phyloP scores from a whole-genome alignment of 1,284 basidiomycete genomes.

The Kwoniella shivajii region DNA sequence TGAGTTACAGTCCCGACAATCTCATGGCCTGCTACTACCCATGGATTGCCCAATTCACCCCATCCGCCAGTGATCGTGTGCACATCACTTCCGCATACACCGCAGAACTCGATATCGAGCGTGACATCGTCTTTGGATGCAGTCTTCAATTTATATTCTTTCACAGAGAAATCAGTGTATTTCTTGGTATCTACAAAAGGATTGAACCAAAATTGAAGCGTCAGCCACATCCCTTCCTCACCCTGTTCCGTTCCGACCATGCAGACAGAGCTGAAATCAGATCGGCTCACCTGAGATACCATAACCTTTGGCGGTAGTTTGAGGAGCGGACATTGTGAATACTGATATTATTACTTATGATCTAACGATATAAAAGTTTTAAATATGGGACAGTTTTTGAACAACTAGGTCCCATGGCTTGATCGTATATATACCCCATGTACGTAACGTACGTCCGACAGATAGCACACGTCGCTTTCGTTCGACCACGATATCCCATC shows the following conservation, averaged over 20 bases:
- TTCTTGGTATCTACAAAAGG: slow-evolving; percentile 37
- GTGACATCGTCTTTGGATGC: slow-evolving; percentile 56
- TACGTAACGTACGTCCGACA: too few relatives aligned
- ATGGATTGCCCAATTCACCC: slow-evolving; percentile 48
- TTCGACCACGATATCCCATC: too few relatives aligned
- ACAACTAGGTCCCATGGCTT: too few relatives aligned
- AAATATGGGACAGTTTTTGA: too few relatives aligned
- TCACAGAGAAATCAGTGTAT: slow-evolving; percentile 40
- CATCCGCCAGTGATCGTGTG: slow-evolving; percentile 54
- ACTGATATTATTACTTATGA: too few relatives aligned
- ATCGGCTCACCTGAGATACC: slow-evolving; percentile 37
- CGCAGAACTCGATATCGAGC: slow-evolving; percentile 70
- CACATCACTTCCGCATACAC: slow-evolving; percentile 44
- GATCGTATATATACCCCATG: too few relatives aligned
- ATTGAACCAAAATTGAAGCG: too few relatives aligned
- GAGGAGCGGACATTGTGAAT: slow-evolving; percentile 13
- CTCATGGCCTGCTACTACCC: slow-evolving; percentile 57
- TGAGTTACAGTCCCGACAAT: slow-evolving; percentile 56
- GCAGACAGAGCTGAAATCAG: not conserved
- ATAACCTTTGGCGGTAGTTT: slow-evolving; percentile 33
- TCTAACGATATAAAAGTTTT: too few relatives aligned
- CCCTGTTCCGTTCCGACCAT: too few relatives aligned
- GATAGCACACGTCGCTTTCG: too few relatives aligned
- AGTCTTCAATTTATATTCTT: slow-evolving; percentile 41
- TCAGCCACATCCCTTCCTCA: too few relatives aligned